These are phyloP conservation scores for Penicillium thymicola DNA, from an alignment of 2,329 filamentous ascomycete species.

Conservation along the genomic window DNA sequence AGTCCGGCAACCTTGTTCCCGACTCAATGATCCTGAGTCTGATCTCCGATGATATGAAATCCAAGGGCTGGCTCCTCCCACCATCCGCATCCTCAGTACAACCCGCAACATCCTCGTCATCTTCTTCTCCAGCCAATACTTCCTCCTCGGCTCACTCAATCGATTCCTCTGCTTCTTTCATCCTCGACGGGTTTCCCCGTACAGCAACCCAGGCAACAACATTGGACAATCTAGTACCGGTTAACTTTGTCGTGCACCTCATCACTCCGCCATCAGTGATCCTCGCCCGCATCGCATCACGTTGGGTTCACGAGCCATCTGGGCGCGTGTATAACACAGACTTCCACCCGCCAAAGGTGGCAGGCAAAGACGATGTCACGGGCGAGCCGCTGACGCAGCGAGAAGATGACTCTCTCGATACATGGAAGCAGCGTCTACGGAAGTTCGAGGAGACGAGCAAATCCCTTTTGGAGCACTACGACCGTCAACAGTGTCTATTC, in stretches of 20 bases:
- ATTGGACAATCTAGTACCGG: constrained; percentile 79
- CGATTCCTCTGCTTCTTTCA: constrained; percentile 77
- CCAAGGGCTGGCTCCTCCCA: constrained; percentile 73
- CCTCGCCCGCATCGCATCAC: constrained; percentile 80
- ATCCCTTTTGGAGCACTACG: constrained; percentile 85
- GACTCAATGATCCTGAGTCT: constrained; percentile 89
- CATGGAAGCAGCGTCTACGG: constrained; percentile 74
- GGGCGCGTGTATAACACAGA: constrained; percentile 93
- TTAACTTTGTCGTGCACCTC: constrained; percentile 88
- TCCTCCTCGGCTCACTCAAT: constrained; percentile 48
- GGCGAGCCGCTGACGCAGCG: constrained; percentile 81
- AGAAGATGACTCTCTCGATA: constrained; percentile 79
- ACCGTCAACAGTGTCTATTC: constrained; percentile 76
- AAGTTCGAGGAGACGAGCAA: constrained; percentile 86
- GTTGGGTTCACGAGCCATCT: constrained; percentile 90
- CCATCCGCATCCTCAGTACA: constrained; percentile 30
- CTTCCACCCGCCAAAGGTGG: constrained; percentile 80
- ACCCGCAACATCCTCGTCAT: neutral
- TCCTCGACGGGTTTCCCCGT: constrained; percentile 93
- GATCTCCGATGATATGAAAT: constrained; percentile 83
- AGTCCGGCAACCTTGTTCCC: constrained; percentile 81
- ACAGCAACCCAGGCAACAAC: constrained; percentile 75
- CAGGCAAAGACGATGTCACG: constrained; percentile 83
- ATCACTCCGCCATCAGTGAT: constrained; percentile 84
- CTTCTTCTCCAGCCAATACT: constrained; percentile 1